Conservation (phyloP, 441 rosid genomes). For the Erysimum cheiri region DNA sequence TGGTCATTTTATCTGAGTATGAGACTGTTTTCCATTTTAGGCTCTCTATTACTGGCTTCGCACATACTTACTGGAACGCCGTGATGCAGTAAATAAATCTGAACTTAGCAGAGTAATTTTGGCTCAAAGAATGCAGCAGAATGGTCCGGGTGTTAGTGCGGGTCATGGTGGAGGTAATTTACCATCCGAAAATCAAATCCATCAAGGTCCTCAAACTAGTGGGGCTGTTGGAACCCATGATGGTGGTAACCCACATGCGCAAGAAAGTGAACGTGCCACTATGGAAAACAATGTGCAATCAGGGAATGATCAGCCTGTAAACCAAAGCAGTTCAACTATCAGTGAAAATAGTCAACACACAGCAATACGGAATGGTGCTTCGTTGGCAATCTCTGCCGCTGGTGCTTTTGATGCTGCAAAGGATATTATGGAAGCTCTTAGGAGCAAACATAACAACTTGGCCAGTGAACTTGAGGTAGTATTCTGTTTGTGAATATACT, state of each 20-base stretch:
- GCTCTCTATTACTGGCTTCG: constrained; percentile 99
- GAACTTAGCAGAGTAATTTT: constrained; percentile 75
- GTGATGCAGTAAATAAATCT: constrained; percentile 93
- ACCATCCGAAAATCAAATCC: constrained; percentile 70
- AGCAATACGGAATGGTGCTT: constrained; percentile 67
- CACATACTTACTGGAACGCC: constrained; percentile 96
- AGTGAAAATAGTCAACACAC: constrained; percentile 70
- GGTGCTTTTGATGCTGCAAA: constrained; percentile 98
- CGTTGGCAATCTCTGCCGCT: constrained; percentile 79
- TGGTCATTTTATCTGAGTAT: constrained; percentile 28
- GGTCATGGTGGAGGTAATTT: constrained; percentile 65
- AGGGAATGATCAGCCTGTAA: constrained; percentile 76
- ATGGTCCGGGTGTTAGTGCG: constrained; percentile 54
- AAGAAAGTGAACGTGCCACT: constrained; percentile 77
- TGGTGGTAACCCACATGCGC: constrained; percentile 75
- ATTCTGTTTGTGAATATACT: constrained; percentile 31
- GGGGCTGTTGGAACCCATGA: constrained; percentile 76
- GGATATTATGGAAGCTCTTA: constrained; percentile 95
- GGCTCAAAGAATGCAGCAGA: constrained; percentile 96
- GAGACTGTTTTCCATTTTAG: constrained; percentile 49
- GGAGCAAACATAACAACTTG: constrained; percentile 95
- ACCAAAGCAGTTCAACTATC: constrained; percentile 67
- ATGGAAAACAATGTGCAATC: constrained; percentile 62
- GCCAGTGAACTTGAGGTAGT: constrained; percentile 97
- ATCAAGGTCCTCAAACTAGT: constrained; percentile 64